Evolutionary conservation across 441 rosid species (phyloP), one percentile per base, ranked within the genome.

Genomic region (Biscutella laevigata): DNA sequence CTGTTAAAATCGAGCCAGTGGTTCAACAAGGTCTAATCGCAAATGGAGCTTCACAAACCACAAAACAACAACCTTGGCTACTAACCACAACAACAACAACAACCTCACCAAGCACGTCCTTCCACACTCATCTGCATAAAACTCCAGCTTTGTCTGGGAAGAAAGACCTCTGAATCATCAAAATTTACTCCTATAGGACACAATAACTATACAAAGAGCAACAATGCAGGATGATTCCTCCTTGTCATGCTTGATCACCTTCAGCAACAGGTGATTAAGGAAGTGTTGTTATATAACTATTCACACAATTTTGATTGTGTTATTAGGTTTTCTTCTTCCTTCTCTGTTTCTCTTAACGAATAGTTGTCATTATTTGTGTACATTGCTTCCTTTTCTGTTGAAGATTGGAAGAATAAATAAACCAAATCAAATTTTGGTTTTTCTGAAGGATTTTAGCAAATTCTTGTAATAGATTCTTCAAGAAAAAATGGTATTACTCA

Each of bases 31-130:
- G 54, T 26, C 37, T 59, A 43, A 54, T 44, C n/a, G 11, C 24
- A 0, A 65, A 65, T 25, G 70, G 70, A 58, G 36, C 57, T 57
- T 16, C 69, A 32, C 60, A 52, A 45, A 28, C 41, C 48, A 35
- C 36, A 16, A 56, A 17, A 17, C 20, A 40, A 36, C 39, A 6
- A 15, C 46, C 62, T 40, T 41, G 53, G 4, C 47, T 57, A 16
- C 63, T 41, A 64, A 57, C 38, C 43, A 55, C 49, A 9, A 29
- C 39, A 6, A 15, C 46, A 53, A 2, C 61, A 42, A 21, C 40
- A 41, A 14, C 51, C 42, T 1, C 42, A 56, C 26, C 40, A 43
- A 56, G 15, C 51, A 30, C 61, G 12, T 37, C 56, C 9, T 32
- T 57, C 40, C 14, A 64, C 10, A 33, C 28, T 42, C 64, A 42